Evolutionary conservation across 2,329 filamentous ascomycete genomes (phyloP), one percentile per base, ranked within the genome.

Genomic region (Colletotrichum karsti): DNA sequence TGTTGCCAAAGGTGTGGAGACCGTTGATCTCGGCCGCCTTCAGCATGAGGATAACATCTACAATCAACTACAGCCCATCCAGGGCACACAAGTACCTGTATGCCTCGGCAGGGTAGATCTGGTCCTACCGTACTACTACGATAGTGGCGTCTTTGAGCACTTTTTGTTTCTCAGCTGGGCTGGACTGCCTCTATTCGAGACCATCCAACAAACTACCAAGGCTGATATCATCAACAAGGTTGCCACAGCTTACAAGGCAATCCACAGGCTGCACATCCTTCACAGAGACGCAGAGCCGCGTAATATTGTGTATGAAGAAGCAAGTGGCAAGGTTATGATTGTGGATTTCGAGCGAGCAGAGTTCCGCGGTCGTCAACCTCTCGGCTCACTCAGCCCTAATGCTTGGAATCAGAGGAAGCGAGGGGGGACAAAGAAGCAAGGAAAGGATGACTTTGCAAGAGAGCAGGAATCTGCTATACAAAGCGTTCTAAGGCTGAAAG

Each of bases 1-100:
- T 20, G 74, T 82, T 3, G 78, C 79, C 15, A 83, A 83, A 70
- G 80, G 78, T 5, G 72, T 82, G 10, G 74, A 81, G 70, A 39
- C 22, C 0, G 8, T 57, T 7, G 54, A 78, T 51, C 33, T 63
- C 2, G 18, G 3, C 6, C 54, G 57, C 35, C 69, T 82, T 5
- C 70, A 63, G 22, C 67, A 79, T 56, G 74, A 82, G 59, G 71
- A 74, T 9, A 24, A 73, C 8, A 67, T 81, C 0, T 82, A 82
- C 63, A 48, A 73, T 53, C 63, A 63, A 20, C 61, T 81, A 8
- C 26, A 30, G 8, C 39, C 67, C 13, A 71, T 81, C 41, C 74
- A 82, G 63, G 79, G 79, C 20, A 72, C 71, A 33, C 41, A 72
- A 60, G 63, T 81, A 20, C 79, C 79, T 3, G 74, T 82, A 3